These are phyloP conservation scores for Aspergillus ostianus DNA, from an alignment of 495 filamentous ascomycete genomes.

Conservation along the genomic window DNA sequence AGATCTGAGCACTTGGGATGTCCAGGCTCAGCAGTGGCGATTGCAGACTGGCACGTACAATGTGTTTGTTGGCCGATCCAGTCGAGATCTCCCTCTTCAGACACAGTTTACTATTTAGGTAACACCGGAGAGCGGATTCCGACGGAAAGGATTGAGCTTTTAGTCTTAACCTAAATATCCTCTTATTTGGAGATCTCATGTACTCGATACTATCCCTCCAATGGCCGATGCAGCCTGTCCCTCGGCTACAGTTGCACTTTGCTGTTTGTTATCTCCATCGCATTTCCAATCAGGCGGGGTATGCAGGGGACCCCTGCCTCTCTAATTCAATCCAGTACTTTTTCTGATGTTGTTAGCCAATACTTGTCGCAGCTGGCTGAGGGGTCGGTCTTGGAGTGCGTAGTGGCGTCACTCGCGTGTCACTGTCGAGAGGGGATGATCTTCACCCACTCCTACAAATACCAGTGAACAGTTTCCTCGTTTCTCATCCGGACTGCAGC, in stretches of 20 bases:
- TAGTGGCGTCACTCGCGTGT: background rate
- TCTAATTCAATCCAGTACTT: background rate
- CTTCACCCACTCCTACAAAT: background rate
- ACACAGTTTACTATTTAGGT: constrained; percentile 6
- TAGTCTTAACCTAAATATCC: background rate
- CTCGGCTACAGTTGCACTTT: background rate
- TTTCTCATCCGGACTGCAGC: background rate
- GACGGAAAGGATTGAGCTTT: background rate
- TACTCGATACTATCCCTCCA: background rate
- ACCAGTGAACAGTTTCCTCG: too few relatives aligned
- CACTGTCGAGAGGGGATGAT: background rate
- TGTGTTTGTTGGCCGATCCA: constrained; percentile 48
- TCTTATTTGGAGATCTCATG: background rate
- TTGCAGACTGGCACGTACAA: constrained; percentile 39
- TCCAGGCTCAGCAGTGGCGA: constrained; percentile 57
- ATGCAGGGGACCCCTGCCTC: background rate
- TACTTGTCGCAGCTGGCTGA: background rate
- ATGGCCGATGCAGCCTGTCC: background rate
- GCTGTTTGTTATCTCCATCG: background rate
- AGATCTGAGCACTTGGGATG: constrained; percentile 69
- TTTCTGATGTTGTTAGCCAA: background rate
- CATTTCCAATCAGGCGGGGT: background rate
- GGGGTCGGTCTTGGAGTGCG: background rate
- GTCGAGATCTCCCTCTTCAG: constrained; percentile 12
- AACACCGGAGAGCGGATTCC: background rate